A percentile compares a stretch with the other conserved stretches of the same genome.
Evolutionary conservation across 2,329 filamentous ascomycete species (phyloP).

Genomic region (Dendrostoma leiphaemia): DNA sequence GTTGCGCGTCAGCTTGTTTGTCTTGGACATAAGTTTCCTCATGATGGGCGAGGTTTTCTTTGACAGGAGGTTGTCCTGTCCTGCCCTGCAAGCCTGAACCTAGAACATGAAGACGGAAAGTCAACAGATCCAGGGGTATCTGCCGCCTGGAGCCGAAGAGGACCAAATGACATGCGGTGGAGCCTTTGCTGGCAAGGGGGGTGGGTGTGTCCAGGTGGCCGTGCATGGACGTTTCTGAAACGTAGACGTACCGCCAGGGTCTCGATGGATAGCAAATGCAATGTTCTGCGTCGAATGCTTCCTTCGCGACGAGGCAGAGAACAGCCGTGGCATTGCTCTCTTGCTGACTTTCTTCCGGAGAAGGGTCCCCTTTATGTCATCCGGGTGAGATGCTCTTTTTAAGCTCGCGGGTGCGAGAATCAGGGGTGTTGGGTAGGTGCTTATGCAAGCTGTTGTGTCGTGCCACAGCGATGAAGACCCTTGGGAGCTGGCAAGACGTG

Average conservation of each 20-base stretch:
- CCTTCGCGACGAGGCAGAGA: constrained; percentile 15
- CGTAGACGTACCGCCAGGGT: constrained; percentile 28
- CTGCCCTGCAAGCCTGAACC: constrained; percentile 14
- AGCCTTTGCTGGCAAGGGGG: constrained; percentile 11
- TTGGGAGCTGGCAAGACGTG: not conserved
- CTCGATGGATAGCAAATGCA: constrained; percentile 25
- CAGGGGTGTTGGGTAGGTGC: not conserved
- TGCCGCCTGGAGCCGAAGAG: not conserved
- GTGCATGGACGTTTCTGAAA: constrained; percentile 16
- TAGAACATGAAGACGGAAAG: constrained; percentile 16
- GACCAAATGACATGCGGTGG: constrained; percentile 19
- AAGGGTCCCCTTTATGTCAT: too few species aligned
- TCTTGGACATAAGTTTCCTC: constrained; percentile 19
- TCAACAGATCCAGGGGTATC: constrained; percentile 21
- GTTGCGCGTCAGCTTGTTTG: constrained; percentile 19
- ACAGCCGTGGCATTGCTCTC: constrained; percentile 15
- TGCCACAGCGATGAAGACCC: not conserved
- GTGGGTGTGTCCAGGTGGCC: constrained; percentile 15
- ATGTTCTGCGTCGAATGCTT: constrained; percentile 23
- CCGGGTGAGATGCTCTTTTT: too few species aligned
- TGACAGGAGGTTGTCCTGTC: constrained; percentile 13
- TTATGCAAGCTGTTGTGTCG: not conserved
- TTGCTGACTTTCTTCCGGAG: too few species aligned
- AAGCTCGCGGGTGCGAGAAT: not conserved
- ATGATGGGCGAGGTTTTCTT: constrained; percentile 15